Conservation (phyloP, 805 yeast genomes). For the Saccharomycopsis sp. region DNA sequence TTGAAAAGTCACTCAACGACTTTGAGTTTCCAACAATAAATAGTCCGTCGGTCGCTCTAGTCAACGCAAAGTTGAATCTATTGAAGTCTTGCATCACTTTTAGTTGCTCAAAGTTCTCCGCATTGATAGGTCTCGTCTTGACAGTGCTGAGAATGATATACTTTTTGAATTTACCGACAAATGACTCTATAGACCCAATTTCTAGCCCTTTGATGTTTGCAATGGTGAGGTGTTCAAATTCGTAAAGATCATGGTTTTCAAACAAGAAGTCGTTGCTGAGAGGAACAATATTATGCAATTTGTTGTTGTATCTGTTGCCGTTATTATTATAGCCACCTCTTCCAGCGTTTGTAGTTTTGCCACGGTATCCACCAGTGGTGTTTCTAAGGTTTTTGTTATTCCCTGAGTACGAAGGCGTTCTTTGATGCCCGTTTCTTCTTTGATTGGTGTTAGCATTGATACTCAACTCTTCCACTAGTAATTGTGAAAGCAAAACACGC, state of each 20-base stretch:
- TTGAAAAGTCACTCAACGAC: constrained; percentile 8
- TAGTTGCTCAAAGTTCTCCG: constrained; percentile 12
- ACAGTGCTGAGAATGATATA: constrained; percentile 37
- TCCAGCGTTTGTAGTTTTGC: background rate
- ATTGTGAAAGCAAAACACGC: constrained; percentile 28
- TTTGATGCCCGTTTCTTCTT: background rate
- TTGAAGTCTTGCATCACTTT: constrained; percentile 27
- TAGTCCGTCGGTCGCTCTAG: constrained; percentile 38
- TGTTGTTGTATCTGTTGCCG: background rate
- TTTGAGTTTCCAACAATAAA: constrained; percentile 39
- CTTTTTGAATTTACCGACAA: constrained; percentile 40
- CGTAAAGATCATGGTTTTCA: constrained; percentile 20
- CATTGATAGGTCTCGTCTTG: constrained; percentile 24
- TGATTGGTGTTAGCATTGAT: background rate
- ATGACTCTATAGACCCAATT: constrained; percentile 35
- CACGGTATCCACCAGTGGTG: background rate
- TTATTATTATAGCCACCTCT: background rate
- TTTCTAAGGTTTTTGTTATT: background rate
- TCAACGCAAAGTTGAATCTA: constrained; percentile 40
- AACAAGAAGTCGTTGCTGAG: constrained; percentile 15
- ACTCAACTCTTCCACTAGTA: constrained; percentile 13
- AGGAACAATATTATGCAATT: constrained; percentile 1
- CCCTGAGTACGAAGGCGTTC: background rate
- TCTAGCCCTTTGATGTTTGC: constrained; percentile 33
- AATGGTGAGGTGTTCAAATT: constrained; percentile 30